A percentile compares a stretch with the other conserved stretches of the same genome.
phyloP scores from a whole-genome alignment of 2,329 filamentous ascomycete genomes.

The Fusarium graminum region DNA sequence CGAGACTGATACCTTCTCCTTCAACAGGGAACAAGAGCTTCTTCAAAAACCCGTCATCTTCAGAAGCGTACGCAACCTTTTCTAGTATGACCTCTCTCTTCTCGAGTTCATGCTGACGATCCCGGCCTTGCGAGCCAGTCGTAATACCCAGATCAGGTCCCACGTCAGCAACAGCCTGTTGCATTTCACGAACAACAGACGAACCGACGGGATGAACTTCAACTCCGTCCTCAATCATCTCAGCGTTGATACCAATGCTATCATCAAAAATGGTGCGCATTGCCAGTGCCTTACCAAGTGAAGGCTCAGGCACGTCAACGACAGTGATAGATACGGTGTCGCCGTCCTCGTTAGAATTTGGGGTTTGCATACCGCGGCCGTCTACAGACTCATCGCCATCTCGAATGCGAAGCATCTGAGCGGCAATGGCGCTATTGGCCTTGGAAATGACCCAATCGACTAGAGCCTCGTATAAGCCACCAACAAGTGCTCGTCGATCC shows the following conservation, averaged over 20 bases:
- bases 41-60: conserved; percentile 85
- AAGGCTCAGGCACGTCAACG: conserved; percentile 84
- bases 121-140: conserved; percentile 74
- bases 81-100: conserved; percentile 86
- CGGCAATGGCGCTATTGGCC: conserved; percentile 86
- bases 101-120: conserved; percentile 83
- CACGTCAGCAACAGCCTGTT: conserved; percentile 80
- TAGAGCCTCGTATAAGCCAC: conserved; percentile 90
- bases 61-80: conserved; percentile 84
- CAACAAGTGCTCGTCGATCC: conserved; percentile 85
- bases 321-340: conserved; percentile 93
- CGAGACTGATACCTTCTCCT: conserved; percentile 83
- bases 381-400: conserved; percentile 77
- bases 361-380: conserved; percentile 72
- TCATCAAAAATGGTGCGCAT: conserved; percentile 95
- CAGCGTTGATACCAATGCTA: conserved; percentile 88
- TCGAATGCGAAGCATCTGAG: conserved; percentile 76
- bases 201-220: conserved; percentile 79
- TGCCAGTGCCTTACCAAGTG: conserved; percentile 87
- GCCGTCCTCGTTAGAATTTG: conserved; percentile 76
- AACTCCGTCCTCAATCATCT: conserved; percentile 97
- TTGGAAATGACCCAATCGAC: conserved; percentile 95
- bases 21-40: conserved; percentile 83
- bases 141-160: conserved; percentile 84
- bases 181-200: conserved; percentile 89